Evolutionary conservation across 1,139 yeast genomes (phyloP), one percentile per base, ranked within the genome.

Genomic region (Hansenula anomala): DNA sequence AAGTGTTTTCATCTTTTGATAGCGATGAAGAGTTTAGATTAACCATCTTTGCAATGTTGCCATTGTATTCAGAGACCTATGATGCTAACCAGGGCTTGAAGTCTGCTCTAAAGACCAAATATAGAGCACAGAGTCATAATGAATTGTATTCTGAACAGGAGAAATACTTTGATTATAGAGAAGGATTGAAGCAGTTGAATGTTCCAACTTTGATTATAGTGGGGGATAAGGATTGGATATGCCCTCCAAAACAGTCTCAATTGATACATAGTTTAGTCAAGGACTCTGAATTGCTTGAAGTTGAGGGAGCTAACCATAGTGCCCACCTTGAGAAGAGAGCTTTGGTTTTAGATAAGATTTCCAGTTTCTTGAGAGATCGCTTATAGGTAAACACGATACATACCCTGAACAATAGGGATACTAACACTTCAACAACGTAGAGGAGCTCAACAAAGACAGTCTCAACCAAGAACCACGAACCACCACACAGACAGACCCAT

Each of bases 141-240:
- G 46, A 45, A n/a, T 36, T 49, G 26, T 49, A 49, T 39, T 48
- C 53, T 8, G 49, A 47, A 23, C 17, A 38, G 14, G 53, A 49
- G 34, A 49, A 48, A 30, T 49, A 45, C 30, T 49, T 49, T 31
- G 52, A 49, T 35, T 49, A 41, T 33, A 39, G 42, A 15, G 32
- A 35, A 9, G 31, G 38, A 18, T 37, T 49, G 16, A 37, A 36
- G 17, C n/a, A 24, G 9, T 17, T 49, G 20, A 25, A 38, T 18
- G 33, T 37, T 19, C 49, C 47, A 15, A 46, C 52, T 9, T 31
- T 49, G 14, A 41, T 49, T 4, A 30, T 49, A 10, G 52, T 45
- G 27, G 53, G 52, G 6, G 41, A 39, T 19, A 40, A 45, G 25
- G 53, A 49, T 27, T 49, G 53, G 52, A 49, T 49, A 15, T 49